Percentiles rank a stretch among this genome's conserved stretches.
Conservation (phyloP, 1,284 basidiomycete species). For the Ustilago hordei region DNA sequence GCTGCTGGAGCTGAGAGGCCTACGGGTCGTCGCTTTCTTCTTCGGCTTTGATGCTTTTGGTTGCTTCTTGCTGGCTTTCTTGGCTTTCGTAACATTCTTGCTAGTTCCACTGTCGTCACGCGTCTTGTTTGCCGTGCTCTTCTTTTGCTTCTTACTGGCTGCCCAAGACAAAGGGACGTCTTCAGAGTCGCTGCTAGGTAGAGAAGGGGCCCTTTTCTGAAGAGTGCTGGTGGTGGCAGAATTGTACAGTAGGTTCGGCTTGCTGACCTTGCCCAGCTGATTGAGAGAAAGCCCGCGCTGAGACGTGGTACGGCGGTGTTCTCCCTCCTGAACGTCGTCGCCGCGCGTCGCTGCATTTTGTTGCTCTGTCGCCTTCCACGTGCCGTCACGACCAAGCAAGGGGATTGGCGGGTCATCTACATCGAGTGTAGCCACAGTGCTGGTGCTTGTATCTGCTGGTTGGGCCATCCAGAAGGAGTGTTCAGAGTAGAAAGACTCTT, state of each 20-base stretch:
- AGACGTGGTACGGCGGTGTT: background rate
- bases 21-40: background rate
- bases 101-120: background rate
- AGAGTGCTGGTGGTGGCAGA: background rate
- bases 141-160: slow-evolving; percentile 2
- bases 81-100: background rate
- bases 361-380: slow-evolving; percentile 15
- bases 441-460: slow-evolving; percentile 17
- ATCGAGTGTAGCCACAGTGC: slow-evolving; percentile 21
- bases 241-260: background rate
- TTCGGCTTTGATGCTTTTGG: background rate
- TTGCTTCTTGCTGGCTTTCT: background rate
- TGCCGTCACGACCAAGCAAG: slow-evolving; percentile 22
- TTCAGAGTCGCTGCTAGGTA: slow-evolving; percentile 1
- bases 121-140: background rate
- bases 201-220: background rate
- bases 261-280: background rate
- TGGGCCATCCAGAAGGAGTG: slow-evolving; percentile 25
- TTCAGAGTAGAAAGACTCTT: slow-evolving; percentile 18
- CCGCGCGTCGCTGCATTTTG: background rate
- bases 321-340: background rate
- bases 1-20: background rate
- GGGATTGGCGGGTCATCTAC: slow-evolving; percentile 17
- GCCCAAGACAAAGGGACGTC: background rate
- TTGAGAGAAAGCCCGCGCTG: background rate